A percentile compares a stretch with the other conserved stretches of the same genome.
These are phyloP conservation scores for Aureobasidium namibiae DNA, from an alignment of 2,329 filamentous ascomycete species.

Conservation along the genomic window DNA sequence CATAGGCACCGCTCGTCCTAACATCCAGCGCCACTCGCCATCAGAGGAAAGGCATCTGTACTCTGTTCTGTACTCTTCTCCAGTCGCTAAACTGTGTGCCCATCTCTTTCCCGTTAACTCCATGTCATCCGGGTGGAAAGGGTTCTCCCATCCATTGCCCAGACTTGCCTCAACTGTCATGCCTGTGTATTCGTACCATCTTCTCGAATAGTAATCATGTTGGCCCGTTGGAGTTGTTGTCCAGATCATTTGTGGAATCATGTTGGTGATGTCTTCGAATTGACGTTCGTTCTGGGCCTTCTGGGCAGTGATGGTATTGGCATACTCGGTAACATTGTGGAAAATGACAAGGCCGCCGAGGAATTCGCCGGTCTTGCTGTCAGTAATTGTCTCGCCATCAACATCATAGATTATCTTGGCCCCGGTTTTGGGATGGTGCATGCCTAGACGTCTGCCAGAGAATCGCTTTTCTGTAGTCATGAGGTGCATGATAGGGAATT, in stretches of 20 bases:
- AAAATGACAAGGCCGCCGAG: conserved; percentile 64
- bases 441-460: conserved; percentile 52
- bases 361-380: conserved; percentile 61
- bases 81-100: conserved; percentile 56
- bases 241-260: conserved; percentile 54
- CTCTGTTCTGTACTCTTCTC: conserved; percentile 60
- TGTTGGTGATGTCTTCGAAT: conserved; percentile 69
- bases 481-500: conserved; percentile 60
- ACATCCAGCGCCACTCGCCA: conserved; percentile 71
- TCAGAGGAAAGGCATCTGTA: conserved; percentile 60
- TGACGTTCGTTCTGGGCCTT: conserved; percentile 63
- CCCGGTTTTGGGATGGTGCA: conserved; percentile 48
- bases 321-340: conserved; percentile 63
- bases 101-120: conserved; percentile 47
- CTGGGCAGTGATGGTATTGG: conserved; percentile 60
- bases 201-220: conserved; percentile 65
- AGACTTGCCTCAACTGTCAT: conserved; percentile 54
- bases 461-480: conserved; percentile 55
- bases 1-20: conserved; percentile 63
- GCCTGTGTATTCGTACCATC: conserved; percentile 77
- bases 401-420: conserved; percentile 55
- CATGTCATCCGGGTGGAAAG: conserved; percentile 66
- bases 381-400: conserved; percentile 58
- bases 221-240: conserved; percentile 58
- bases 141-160: conserved; percentile 53